Conservation (phyloP, 352 stramenopile species). For the Pythium coloratum region DNA sequence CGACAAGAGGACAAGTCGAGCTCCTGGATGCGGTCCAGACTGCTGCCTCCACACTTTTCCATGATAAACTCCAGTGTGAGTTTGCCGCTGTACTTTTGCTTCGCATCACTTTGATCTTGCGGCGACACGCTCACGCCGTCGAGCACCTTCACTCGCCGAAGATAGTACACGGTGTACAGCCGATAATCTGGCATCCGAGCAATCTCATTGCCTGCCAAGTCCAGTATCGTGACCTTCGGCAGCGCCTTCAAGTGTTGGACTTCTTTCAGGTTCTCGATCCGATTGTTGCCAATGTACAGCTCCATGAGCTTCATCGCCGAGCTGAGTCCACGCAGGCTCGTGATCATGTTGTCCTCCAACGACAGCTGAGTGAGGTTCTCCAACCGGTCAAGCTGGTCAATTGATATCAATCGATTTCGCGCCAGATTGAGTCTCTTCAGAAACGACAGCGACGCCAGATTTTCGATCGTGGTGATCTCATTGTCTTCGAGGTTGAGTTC, state of each 20-base stretch:
- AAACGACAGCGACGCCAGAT: slow-evolving; percentile 49
- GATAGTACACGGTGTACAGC: slow-evolving; percentile 78
- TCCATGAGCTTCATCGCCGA: slow-evolving; percentile 79
- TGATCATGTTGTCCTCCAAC: slow-evolving; percentile 85
- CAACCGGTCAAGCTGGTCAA: slow-evolving; percentile 60
- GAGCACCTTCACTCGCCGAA: slow-evolving; percentile 81
- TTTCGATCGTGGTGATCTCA: slow-evolving; percentile 64
- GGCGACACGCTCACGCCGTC: slow-evolving; percentile 71
- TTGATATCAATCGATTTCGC: slow-evolving; percentile 66
- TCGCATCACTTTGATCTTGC: slow-evolving; percentile 79
- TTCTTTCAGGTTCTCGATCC: slow-evolving; percentile 76
- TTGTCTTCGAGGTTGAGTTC: slow-evolving; percentile 83
- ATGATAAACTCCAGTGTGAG: slow-evolving; percentile 82
- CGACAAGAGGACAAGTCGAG: slow-evolving; percentile 77
- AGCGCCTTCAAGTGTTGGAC: slow-evolving; percentile 80
- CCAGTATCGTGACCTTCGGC: slow-evolving; percentile 85
- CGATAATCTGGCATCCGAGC: slow-evolving; percentile 63
- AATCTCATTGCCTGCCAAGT: slow-evolving; percentile 83
- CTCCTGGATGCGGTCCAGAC: slow-evolving; percentile 62
- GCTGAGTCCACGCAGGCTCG: slow-evolving; percentile 59
- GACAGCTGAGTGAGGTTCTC: slow-evolving; percentile 77
- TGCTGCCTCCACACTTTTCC: slow-evolving; percentile 63
- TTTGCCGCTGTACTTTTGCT: slow-evolving; percentile 88
- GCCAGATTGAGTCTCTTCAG: slow-evolving; percentile 80
- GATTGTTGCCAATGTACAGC: slow-evolving; percentile 86